A percentile compares a stretch with the other conserved stretches of the same genome.
These are phyloP conservation scores for Fraxinus cuspidata DNA, from an alignment of 257 asterid species.

Conservation along the genomic window DNA sequence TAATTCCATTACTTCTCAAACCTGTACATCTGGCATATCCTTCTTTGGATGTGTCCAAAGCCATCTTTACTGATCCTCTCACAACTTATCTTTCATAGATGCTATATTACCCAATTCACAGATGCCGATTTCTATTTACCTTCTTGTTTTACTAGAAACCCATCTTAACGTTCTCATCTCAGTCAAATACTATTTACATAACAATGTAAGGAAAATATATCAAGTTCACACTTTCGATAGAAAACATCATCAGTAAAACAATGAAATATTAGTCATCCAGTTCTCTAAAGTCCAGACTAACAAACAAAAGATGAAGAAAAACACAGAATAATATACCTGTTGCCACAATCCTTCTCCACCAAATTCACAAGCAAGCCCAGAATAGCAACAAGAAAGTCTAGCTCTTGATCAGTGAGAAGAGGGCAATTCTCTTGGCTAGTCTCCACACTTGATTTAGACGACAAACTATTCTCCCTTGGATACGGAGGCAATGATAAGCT, in stretches of 20 bases:
- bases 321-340: constrained; percentile 44
- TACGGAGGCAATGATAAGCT: constrained; percentile 31
- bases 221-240: neutral
- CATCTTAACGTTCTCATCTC: neutral
- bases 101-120: neutral
- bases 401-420: constrained; percentile 63
- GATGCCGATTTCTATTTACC: neutral
- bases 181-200: neutral
- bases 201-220: neutral
- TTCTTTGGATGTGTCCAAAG: neutral
- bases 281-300: neutral
- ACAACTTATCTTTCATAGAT: neutral
- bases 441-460: constrained; percentile 39
- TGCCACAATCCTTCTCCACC: constrained; percentile 71
- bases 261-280: neutral
- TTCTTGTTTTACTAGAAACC: neutral
- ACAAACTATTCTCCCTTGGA: constrained; percentile 29
- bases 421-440: constrained; percentile 36
- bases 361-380: constrained; percentile 85
- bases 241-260: neutral
- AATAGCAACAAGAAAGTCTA: constrained; percentile 79
- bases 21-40: neutral
- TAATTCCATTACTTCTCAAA: constrained; percentile 1
- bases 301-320: constrained; percentile 10
- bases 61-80: constrained; percentile 1